Evolutionary conservation across 1,139 yeast species (phyloP).

Genomic region (Lodderomyces beijingensis): DNA sequence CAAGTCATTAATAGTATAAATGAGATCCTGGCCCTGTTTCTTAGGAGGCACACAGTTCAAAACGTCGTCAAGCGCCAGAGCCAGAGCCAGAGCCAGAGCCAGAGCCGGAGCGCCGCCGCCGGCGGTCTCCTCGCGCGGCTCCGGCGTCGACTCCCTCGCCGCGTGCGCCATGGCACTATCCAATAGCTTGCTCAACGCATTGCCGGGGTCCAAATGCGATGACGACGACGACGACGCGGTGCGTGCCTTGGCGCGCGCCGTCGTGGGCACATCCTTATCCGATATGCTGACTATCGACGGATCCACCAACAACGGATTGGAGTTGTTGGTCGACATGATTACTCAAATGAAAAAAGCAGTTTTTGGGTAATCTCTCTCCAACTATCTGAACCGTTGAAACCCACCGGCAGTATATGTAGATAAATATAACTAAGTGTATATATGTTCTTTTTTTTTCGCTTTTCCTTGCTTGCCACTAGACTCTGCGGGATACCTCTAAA

Average conservation of each 20-base stretch:
- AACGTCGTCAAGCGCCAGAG: not conserved
- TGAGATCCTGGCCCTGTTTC: conserved; percentile 15
- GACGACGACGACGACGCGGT: conserved; percentile 4
- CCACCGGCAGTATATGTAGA: no score
- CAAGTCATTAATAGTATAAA: conserved; percentile 39
- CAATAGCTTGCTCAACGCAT: conserved; percentile 39
- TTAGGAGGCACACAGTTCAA: conserved; percentile 12
- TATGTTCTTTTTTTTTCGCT: no score
- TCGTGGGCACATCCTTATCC: conserved; percentile 9
- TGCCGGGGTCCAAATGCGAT: conserved; percentile 25
- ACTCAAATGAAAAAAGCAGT: no score
- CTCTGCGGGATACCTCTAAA: no score
- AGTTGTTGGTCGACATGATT: conserved; percentile 2
- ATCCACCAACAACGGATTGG: conserved; percentile 27
- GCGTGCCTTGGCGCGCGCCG: conserved; percentile 7
- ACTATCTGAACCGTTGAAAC: no score
- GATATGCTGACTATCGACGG: conserved; percentile 30
- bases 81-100: conserved; percentile 4
- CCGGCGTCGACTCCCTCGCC: conserved; percentile 45
- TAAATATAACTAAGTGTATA: no score
- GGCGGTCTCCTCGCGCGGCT: conserved; percentile 12
- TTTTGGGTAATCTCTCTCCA: no score
- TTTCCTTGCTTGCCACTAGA: no score
- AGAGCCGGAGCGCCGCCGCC: conserved; percentile 4
- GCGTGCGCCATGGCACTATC: conserved; percentile 47